These are phyloP conservation scores for Suillus americanus DNA, from an alignment of 768 basidiomycete genomes.

Conservation along the genomic window DNA sequence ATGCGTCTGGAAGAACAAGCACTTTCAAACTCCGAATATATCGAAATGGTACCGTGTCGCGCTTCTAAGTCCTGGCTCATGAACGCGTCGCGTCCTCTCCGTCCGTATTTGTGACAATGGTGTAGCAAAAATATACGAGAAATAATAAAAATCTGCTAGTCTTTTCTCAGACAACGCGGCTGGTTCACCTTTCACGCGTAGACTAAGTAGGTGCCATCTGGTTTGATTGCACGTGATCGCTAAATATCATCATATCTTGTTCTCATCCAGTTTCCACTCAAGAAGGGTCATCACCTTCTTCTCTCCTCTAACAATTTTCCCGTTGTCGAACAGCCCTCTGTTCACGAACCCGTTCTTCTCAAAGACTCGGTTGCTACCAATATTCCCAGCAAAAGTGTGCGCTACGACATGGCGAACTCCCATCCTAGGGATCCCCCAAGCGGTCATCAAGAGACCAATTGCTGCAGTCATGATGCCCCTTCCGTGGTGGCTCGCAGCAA, in stretches of 20 bases:
- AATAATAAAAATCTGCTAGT: too few relatives aligned
- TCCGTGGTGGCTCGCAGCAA: constrained; percentile 61
- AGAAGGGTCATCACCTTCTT: constrained; percentile 37
- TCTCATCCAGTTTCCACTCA: constrained; percentile 25
- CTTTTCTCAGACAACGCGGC: too few relatives aligned
- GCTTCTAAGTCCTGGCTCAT: too few relatives aligned
- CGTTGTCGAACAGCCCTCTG: constrained; percentile 39
- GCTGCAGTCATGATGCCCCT: constrained; percentile 75
- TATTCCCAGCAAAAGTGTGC: constrained; percentile 51
- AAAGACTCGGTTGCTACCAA: constrained; percentile 62
- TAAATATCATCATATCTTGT: not conserved
- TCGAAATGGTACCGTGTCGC: too few relatives aligned
- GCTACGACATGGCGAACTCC: constrained; percentile 42
- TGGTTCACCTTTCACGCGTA: too few relatives aligned
- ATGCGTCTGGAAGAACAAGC: too few relatives aligned
- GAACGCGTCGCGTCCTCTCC: too few relatives aligned
- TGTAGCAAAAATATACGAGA: too few relatives aligned
- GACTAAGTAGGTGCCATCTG: too few relatives aligned
- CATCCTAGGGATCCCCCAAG: constrained; percentile 71
- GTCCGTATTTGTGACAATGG: too few relatives aligned
- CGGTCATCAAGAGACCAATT: constrained; percentile 48
- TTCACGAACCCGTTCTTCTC: constrained; percentile 61
- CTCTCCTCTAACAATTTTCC: constrained; percentile 36
- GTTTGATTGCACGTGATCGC: too few relatives aligned
- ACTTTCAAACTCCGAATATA: too few relatives aligned